A percentile compares a stretch with the other conserved stretches of the same genome.
phyloP scores from a whole-genome alignment of 139 green algal genomes.

The Zygnema circumcarinatum region DNA sequence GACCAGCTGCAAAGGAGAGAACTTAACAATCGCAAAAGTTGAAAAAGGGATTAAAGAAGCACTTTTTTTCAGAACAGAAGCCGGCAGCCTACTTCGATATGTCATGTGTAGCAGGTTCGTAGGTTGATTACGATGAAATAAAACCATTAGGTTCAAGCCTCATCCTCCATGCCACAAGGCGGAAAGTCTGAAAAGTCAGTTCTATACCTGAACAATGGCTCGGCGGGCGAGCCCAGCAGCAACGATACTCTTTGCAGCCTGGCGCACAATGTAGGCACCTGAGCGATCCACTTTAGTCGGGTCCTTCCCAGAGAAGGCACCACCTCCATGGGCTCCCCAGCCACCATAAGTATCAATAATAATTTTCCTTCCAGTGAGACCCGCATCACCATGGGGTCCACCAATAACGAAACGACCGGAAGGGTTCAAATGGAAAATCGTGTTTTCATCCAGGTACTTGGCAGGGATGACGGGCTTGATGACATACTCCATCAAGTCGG shows the following conservation, averaged over 20 bases:
- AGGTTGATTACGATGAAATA: no score
- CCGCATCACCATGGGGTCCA: constrained; percentile 95
- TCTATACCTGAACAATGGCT: constrained; percentile 65
- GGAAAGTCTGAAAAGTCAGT: no score
- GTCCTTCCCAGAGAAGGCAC: constrained; percentile 90
- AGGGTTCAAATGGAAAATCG: constrained; percentile 99
- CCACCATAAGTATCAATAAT: constrained; percentile 99
- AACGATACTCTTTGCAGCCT: constrained; percentile 97
- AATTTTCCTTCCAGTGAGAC: constrained; percentile 98
- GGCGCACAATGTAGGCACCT: constrained; percentile 97
- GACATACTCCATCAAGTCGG: constrained; percentile 96
- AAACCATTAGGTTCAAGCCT: no score
- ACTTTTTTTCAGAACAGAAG: no score
- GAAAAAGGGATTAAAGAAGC: no score
- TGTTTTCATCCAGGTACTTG: constrained; percentile 98
- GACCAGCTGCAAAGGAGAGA: no score
- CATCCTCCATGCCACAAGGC: no score
- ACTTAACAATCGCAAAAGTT: no score
- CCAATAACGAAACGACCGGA: constrained; percentile 97
- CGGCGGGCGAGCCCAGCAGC: constrained; percentile 86
- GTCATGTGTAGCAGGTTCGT: no score
- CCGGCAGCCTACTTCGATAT: no score
- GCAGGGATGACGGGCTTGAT: constrained; percentile 97
- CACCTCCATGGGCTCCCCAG: constrained; percentile 97
- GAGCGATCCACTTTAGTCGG: constrained; percentile 86